Conservation (phyloP, 495 filamentous ascomycete species). For the Penicillium odoratum region DNA sequence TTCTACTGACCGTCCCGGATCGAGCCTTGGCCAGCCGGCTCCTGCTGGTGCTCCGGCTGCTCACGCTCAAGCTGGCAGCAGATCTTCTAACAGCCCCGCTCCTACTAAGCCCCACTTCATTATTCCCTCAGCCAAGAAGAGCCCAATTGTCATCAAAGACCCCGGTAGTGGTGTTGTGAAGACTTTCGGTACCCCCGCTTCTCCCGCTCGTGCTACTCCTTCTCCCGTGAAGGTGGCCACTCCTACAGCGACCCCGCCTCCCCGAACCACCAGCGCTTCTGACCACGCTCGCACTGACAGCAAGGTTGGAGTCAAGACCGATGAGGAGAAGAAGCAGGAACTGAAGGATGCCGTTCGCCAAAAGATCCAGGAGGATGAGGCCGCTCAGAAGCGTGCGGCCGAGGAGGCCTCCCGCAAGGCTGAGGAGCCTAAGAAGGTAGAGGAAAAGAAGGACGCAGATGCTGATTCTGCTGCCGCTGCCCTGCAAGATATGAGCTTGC, state of each 20-base stretch:
- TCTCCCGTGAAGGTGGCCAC: conserved; percentile 63
- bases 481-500: conserved; percentile 36
- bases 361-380: conserved; percentile 57
- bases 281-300: conserved; percentile 62
- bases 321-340: conserved; percentile 69
- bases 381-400: conserved; percentile 51
- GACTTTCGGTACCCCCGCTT: conserved; percentile 56
- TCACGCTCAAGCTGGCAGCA: conserved; percentile 60
- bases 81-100: conserved; percentile 53
- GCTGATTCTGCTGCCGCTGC: conserved; percentile 37
- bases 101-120: conserved; percentile 51
- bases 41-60: conserved; percentile 58
- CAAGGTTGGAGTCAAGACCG: conserved; percentile 56
- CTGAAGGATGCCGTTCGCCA: conserved; percentile 66
- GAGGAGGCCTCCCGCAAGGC: conserved; percentile 51
- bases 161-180: conserved; percentile 66
- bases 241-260: conserved; percentile 64
- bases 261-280: conserved; percentile 51
- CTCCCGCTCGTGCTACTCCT: conserved; percentile 55
- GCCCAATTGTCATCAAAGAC: conserved; percentile 76
- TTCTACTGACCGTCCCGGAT: conserved; percentile 73
- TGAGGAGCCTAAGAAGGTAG: conserved; percentile 46
- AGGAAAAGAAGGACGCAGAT: conserved; percentile 42
- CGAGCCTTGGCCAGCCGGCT: conserved; percentile 72
- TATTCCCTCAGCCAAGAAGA: conserved; percentile 60